Percentiles rank a stretch among this genome's conserved stretches.
These are phyloP conservation scores for Sporobolomyces pararoseus DNA, from an alignment of 768 basidiomycete species.

Conservation along the genomic window DNA sequence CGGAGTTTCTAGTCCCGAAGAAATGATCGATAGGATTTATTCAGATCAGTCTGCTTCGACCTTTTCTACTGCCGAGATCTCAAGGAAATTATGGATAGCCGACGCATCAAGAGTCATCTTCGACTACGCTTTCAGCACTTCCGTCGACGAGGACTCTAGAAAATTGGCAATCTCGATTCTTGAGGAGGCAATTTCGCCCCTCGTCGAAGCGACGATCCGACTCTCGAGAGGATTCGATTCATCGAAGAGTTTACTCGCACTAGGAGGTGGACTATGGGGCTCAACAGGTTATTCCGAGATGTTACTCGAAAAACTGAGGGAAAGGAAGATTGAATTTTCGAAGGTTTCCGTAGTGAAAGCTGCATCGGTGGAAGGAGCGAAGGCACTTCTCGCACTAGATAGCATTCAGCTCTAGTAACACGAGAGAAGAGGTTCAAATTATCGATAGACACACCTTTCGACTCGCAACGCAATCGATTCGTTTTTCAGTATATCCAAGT, in stretches of 20 bases:
- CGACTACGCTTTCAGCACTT: constrained; percentile 41
- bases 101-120: constrained; percentile 45
- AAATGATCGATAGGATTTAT: constrained; percentile 43
- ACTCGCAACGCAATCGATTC: no score
- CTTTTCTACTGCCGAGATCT: constrained; percentile 41
- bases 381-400: constrained; percentile 31
- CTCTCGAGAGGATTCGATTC: constrained; percentile 41
- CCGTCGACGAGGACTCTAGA: constrained; percentile 14
- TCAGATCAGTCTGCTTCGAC: constrained; percentile 16
- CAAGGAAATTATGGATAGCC: constrained; percentile 47
- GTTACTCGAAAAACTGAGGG: constrained; percentile 39
- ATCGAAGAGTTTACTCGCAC: constrained; percentile 37
- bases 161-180: constrained; percentile 41
- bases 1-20: constrained; percentile 40
- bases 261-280: constrained; percentile 48
- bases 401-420: not conserved
- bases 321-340: constrained; percentile 41
- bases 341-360: constrained; percentile 43
- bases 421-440: no score
- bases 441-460: no score
- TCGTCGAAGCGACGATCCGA: constrained; percentile 44
- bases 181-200: constrained; percentile 34
- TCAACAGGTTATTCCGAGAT: constrained; percentile 42
- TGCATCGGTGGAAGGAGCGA: constrained; percentile 46
- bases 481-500: no score